A percentile compares a stretch with the other conserved stretches of the same genome.
These are phyloP conservation scores for Lactifluus pinguis DNA, from an alignment of 768 basidiomycete species.

Conservation along the genomic window DNA sequence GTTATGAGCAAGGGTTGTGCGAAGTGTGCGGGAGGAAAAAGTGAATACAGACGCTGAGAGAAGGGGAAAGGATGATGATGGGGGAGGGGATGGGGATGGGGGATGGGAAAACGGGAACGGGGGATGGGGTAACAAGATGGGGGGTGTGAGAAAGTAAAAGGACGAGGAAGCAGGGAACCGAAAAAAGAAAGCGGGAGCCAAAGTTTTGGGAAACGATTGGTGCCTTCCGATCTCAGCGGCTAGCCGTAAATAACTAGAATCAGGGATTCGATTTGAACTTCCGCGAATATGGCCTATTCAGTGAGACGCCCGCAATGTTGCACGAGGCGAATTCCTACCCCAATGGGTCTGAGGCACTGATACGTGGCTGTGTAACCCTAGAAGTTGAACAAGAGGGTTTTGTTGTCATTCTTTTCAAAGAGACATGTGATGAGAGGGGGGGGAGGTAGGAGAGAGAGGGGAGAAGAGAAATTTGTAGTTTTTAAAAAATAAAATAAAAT, in stretches of 20 bases:
- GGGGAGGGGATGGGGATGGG: not conserved
- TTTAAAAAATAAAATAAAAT: no score
- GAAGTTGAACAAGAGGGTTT: not conserved
- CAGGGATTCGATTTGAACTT: conserved; percentile 5
- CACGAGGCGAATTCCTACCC: conserved; percentile 11
- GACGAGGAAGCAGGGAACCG: conserved; percentile 4
- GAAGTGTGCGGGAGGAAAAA: not conserved
- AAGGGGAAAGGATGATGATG: not conserved
- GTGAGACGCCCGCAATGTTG: conserved; percentile 3
- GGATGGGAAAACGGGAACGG: no score
- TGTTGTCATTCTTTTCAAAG: not conserved
- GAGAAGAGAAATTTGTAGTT: not conserved
- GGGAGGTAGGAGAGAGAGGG: not conserved
- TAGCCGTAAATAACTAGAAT: conserved; percentile 18
- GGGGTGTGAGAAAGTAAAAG: not conserved
- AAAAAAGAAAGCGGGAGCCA: conserved; percentile 3
- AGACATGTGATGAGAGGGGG: conserved; percentile 1
- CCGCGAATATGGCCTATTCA: conserved; percentile 12
- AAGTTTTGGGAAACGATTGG: conserved; percentile 10
- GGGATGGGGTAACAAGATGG: not conserved
- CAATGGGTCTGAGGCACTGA: conserved; percentile 14
- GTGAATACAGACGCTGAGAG: conserved; percentile 9
- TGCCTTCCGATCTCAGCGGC: conserved; percentile 22
- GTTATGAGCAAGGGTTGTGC: not conserved
- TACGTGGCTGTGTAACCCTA: conserved; percentile 17